phyloP scores from a whole-genome alignment of 306 rosid genomes.

The Castanospermum australe region DNA sequence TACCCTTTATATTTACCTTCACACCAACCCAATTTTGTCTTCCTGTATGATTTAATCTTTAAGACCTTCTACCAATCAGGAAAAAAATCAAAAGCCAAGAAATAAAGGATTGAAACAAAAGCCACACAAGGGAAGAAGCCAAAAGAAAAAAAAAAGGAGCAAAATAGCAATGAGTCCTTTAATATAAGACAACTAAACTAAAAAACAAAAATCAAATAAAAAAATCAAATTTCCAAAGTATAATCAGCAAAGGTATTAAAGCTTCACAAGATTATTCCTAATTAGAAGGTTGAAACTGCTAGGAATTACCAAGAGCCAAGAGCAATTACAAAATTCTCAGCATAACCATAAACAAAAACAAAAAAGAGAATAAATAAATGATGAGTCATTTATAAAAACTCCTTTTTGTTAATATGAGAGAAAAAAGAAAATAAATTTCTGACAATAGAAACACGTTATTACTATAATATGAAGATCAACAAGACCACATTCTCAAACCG shows the following conservation, averaged over 20 bases:
- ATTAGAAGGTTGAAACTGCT: not conserved
- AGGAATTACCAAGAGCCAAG: not conserved
- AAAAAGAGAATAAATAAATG: not conserved
- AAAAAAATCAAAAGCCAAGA: not conserved
- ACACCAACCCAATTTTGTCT: not conserved
- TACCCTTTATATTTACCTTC: not conserved
- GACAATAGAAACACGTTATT: not conserved
- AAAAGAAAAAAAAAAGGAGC: not conserved
- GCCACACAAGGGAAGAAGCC: not conserved
- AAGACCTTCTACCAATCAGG: not conserved
- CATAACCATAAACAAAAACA: not conserved
- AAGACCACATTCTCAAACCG: conserved; percentile 15
- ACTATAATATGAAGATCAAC: conserved; percentile 12
- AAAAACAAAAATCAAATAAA: not conserved
- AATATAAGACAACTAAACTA: conserved; percentile 1
- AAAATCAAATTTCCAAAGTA: not conserved
- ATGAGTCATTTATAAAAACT: not conserved
- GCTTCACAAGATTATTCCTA: not conserved
- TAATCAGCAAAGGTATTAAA: conserved; percentile 4
- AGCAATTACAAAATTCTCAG: not conserved
- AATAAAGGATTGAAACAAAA: not conserved
- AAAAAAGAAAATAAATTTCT: not conserved
- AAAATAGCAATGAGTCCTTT: conserved; percentile 5
- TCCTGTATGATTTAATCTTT: not conserved
- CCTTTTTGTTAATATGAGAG: conserved; percentile 1